Base-by-base conservation (phyloP, 169 alveolate genomes). In the Pseudocohnilembus persalinus region DNA sequence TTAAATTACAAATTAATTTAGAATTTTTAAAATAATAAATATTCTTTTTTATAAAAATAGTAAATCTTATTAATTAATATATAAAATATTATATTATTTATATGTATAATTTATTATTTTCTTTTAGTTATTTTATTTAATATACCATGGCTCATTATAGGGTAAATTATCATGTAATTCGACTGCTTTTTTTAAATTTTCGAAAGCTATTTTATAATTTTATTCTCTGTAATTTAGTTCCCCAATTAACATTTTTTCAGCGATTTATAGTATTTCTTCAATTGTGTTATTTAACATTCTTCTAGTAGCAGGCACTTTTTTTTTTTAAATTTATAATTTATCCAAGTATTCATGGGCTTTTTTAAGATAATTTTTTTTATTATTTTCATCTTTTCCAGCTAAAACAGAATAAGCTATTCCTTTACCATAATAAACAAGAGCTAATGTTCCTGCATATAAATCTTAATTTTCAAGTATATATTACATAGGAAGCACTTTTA, bases 361-460 rank as follows among this genome's bases (percentile, higher is more conserved):
- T 26, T 73, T 15, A 6, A 73, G 29, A n/a, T n/a, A 73, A 15
- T 73, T 26, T 15, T 73, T 26, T 73, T 73, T 73, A 15, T 73
- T 29, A 26, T 26, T 73, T 73, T n/a, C 20, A 73, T 73, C 20
- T 73, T 73, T 73, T 73, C 76, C 76, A 15, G 76, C 76, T 73
- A 73, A 73, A 73, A 73, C 76, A n/a, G 76, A 6, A 73, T 73
- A 73, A 6, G 76, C 76, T 15, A 73, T 73, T 73, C 76, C 76
- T 26, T 73, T 6, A 15, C 33, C 28, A 73, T 73, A 73, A 26
- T 73, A 73, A n/a, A 15, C 6, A 73, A 28, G 20, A 15, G 76
- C 28, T 6, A 73, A n/a, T 73, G 76, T 73, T 15, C 30, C 1
- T 15, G 20, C 6, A 26, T 73, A 73, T 15, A 73, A 26, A 26